These are phyloP conservation scores for Ophiostoma montium DNA, from an alignment of 2,329 filamentous ascomycete genomes.

Conservation along the genomic window DNA sequence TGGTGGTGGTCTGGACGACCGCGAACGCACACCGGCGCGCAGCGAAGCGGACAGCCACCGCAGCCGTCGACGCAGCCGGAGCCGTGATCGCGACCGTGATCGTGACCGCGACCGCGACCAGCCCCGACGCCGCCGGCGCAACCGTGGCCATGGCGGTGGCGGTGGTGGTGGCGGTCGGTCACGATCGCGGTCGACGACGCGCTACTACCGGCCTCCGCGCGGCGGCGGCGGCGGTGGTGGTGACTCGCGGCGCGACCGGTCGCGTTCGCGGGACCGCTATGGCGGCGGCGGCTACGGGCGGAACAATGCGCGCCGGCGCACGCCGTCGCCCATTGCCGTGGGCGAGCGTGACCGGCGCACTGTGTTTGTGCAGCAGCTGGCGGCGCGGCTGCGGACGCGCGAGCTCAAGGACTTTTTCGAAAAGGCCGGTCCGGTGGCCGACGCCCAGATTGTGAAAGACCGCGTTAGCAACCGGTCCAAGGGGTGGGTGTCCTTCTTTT, in stretches of 20 bases:
- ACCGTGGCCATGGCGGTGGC: constrained; percentile 4
- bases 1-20: constrained; percentile 1
- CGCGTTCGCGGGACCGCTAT: constrained; percentile 6
- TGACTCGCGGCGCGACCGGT: constrained; percentile 3
- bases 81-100: neutral
- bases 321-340: constrained; percentile 41
- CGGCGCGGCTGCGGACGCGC: constrained; percentile 79
- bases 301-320: constrained; percentile 21
- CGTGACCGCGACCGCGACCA: neutral
- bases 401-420: constrained; percentile 93
- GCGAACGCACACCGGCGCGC: constrained; percentile 45
- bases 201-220: constrained; percentile 42
- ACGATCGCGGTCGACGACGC: constrained; percentile 57
- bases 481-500: constrained; percentile 56
- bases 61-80: constrained; percentile 62
- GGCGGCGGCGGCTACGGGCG: constrained; percentile 19
- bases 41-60: constrained; percentile 71
- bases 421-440: constrained; percentile 84
- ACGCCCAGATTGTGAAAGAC: constrained; percentile 97
- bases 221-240: constrained; percentile 28
- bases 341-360: constrained; percentile 95
- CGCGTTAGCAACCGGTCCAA: constrained; percentile 93
- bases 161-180: constrained; percentile 33
- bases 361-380: constrained; percentile 96
- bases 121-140: constrained; percentile 6